Evolutionary conservation across 495 filamentous ascomycete genomes (phyloP).

Genomic region (Penicillium bialowiezense): DNA sequence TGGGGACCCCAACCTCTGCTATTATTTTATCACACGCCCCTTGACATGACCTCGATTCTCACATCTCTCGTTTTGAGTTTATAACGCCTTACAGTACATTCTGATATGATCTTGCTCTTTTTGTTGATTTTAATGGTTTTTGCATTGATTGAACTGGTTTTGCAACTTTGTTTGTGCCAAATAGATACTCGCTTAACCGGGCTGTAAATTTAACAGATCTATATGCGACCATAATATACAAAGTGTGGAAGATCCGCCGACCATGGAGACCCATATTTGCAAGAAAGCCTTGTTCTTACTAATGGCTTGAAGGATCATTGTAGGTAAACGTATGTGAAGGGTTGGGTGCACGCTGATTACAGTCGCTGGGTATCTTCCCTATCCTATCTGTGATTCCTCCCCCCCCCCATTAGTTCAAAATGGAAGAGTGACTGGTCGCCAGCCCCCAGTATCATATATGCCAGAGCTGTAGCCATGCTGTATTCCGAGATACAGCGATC

Average conservation of each 20-base stretch:
- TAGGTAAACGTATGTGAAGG: slow-evolving; percentile 3
- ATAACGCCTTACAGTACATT: slow-evolving; percentile 3
- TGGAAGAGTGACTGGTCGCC: slow-evolving; percentile 1
- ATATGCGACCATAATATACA: slow-evolving; percentile 3
- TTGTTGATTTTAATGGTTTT: neutral
- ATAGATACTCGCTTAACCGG: neutral
- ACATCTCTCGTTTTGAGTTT: slow-evolving; percentile 7
- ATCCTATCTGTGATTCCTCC: slow-evolving; percentile 18
- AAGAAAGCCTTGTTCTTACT: neutral
- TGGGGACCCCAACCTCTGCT: slow-evolving; percentile 1
- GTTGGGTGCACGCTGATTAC: slow-evolving; percentile 19
- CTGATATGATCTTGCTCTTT: slow-evolving; percentile 3
- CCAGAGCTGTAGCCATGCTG: neutral
- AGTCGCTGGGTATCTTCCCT: slow-evolving; percentile 27
- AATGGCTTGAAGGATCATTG: neutral
- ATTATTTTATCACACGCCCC: slow-evolving; percentile 14
- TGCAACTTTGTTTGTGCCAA: slow-evolving; percentile 1
- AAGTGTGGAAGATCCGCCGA: neutral
- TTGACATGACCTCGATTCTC: slow-evolving; percentile 15
- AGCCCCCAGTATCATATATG: neutral
- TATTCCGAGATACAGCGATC: neutral
- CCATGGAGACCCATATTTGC: neutral
- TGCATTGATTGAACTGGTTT: slow-evolving; percentile 7
- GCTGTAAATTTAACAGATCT: slow-evolving; percentile 3
- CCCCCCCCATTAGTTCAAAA: slow-evolving; percentile 3